These are phyloP conservation scores for Ophiostoma sp. DNA, from an alignment of 2,329 filamentous ascomycete species.

Conservation along the genomic window DNA sequence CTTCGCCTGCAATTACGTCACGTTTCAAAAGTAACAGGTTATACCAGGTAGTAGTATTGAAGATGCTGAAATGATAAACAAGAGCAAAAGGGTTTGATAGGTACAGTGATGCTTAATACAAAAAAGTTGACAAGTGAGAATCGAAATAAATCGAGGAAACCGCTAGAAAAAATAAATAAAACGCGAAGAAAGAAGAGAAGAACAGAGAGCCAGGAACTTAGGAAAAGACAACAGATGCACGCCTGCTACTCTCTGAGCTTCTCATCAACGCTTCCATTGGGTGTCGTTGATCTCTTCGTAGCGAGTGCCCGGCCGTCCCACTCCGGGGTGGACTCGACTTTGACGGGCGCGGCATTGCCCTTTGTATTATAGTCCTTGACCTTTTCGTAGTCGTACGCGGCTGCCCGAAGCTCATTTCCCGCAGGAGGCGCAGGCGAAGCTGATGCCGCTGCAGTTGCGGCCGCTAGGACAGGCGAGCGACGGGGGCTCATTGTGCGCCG, in stretches of 20 bases:
- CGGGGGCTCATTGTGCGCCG: not conserved
- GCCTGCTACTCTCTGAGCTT: not conserved
- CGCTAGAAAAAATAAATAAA: not conserved
- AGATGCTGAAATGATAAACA: not conserved
- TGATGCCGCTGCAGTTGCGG: not conserved
- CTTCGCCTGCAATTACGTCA: too few relatives aligned
- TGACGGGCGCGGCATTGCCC: not conserved
- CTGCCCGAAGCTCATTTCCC: slow-evolving; percentile 48
- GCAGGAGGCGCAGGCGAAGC: not conserved
- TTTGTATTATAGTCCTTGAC: slow-evolving; percentile 53
- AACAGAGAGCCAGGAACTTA: not conserved
- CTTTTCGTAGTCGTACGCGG: slow-evolving; percentile 50
- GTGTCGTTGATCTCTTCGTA: not conserved
- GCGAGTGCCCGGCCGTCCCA: not conserved
- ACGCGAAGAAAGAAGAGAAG: not conserved
- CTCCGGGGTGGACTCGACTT: slow-evolving; percentile 4
- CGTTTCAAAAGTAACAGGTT: not conserved
- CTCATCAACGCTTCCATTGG: not conserved
- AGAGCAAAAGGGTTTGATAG: not conserved
- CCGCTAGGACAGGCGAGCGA: slow-evolving; percentile 24
- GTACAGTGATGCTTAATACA: slow-evolving; percentile 5
- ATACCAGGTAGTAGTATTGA: not conserved
- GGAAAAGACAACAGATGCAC: not conserved
- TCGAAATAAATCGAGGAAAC: not conserved
- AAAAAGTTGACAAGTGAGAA: slow-evolving; percentile 6